Evolutionary conservation across 2,329 filamentous ascomycete species (phyloP).

Genomic region (Colletotrichum spinosum): DNA sequence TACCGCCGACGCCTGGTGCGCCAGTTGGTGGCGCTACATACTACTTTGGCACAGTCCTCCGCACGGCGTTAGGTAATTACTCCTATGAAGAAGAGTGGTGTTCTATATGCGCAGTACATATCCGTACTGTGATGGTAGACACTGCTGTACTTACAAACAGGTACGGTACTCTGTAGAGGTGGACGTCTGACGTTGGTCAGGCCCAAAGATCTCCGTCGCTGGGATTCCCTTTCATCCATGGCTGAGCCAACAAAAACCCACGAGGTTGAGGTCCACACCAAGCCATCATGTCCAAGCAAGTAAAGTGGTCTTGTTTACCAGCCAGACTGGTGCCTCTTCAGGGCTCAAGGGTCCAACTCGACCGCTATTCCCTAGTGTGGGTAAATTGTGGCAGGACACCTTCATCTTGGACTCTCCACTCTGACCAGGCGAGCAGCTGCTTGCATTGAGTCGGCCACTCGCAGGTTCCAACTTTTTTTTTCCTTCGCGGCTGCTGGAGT

Average conservation of each 20-base stretch:
- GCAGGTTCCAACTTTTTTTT: constrained; percentile 9
- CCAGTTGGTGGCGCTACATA: too few species aligned
- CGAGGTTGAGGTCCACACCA: constrained; percentile 24
- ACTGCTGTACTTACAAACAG: too few species aligned
- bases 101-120: too few species aligned
- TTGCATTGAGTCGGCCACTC: constrained; percentile 6
- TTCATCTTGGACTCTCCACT: constrained; percentile 20
- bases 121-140: too few species aligned
- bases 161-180: too few species aligned
- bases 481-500: not conserved
- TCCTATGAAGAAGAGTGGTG: too few species aligned
- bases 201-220: constrained; percentile 3
- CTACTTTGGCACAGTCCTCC: too few species aligned
- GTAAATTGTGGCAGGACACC: constrained; percentile 22
- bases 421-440: constrained; percentile 14
- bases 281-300: constrained; percentile 6
- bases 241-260: constrained; percentile 17
- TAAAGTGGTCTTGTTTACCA: constrained; percentile 11
- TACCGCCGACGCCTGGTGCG: too few species aligned
- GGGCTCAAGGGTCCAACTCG: constrained; percentile 32
- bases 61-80: too few species aligned
- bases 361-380: constrained; percentile 22
- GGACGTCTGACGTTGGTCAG: constrained; percentile 2
- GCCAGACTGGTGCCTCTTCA: constrained; percentile 19
- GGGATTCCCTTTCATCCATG: constrained; percentile 6